Conservation (phyloP, 2,329 filamentous ascomycete genomes). For the Clonostachys solani region DNA sequence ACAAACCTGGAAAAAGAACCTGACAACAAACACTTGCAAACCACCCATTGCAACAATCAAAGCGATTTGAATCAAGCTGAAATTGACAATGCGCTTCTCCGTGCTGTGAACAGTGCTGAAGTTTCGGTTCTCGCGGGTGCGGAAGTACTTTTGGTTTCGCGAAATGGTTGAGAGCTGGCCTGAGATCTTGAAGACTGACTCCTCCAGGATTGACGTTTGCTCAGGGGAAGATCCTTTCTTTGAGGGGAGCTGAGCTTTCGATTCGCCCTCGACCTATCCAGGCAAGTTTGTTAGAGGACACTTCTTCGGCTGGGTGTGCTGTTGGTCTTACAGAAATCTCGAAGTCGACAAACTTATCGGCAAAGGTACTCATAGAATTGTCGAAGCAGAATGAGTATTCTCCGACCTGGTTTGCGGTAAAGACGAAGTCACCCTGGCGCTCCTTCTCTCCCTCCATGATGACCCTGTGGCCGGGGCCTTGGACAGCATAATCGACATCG, state of each 20-base stretch:
- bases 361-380: conserved; percentile 97
- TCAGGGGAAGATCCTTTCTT: conserved; percentile 87
- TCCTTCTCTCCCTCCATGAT: conserved; percentile 86
- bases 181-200: conserved; percentile 93
- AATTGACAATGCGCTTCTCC: conserved; percentile 93
- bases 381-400: conserved; percentile 98
- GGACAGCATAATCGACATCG: conserved; percentile 90
- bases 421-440: conserved; percentile 95
- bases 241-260: conserved; percentile 74
- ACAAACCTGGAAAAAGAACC: conserved; percentile 93
- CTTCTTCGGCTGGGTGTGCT: not conserved
- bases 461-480: conserved; percentile 74
- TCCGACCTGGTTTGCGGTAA: conserved; percentile 81
- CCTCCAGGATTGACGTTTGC: conserved; percentile 83
- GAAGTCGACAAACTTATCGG: conserved; percentile 97
- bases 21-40: conserved; percentile 92
- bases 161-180: conserved; percentile 91
- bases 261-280: conserved; percentile 82
- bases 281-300: not conserved
- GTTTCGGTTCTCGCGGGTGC: conserved; percentile 96
- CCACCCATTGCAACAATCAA: conserved; percentile 95
- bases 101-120: conserved; percentile 97
- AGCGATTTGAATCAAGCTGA: conserved; percentile 86
- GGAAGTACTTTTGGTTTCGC: conserved; percentile 98
- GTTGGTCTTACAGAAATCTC: conserved; percentile 68